These are phyloP conservation scores for Amylostereum chailletii DNA, from an alignment of 1,284 basidiomycete genomes.

Conservation along the genomic window DNA sequence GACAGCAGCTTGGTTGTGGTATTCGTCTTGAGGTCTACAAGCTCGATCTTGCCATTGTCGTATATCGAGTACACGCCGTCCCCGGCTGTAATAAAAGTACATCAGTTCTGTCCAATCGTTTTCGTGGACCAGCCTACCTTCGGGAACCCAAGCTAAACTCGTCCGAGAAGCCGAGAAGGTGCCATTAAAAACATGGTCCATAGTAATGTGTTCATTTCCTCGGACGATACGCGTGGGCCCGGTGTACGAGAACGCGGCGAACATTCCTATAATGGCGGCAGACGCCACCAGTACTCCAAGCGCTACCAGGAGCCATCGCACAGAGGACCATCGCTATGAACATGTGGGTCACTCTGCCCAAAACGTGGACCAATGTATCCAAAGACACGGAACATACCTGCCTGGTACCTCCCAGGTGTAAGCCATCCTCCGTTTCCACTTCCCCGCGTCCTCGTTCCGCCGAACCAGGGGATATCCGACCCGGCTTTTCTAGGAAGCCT, in stretches of 20 bases:
- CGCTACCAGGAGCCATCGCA: conserved; percentile 45
- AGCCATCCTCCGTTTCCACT: conserved; percentile 18
- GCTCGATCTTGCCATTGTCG: conserved; percentile 54
- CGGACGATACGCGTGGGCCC: conserved; percentile 41
- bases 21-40: conserved; percentile 76
- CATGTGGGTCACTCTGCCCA: neutral
- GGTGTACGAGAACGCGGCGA: conserved; percentile 63
- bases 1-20: conserved; percentile 55
- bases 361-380: neutral
- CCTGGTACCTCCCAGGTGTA: conserved; percentile 27
- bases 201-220: conserved; percentile 61
- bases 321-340: conserved; percentile 34
- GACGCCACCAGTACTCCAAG: conserved; percentile 46
- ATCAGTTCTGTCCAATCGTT: conserved; percentile 3
- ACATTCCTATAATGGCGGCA: conserved; percentile 55
- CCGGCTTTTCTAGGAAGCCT: conserved; percentile 33
- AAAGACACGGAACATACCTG: neutral
- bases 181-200: conserved; percentile 88
- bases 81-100: conserved; percentile 45
- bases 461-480: conserved; percentile 20
- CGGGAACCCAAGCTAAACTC: conserved; percentile 73
- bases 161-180: conserved; percentile 54
- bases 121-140: conserved; percentile 46
- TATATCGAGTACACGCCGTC: conserved; percentile 82
- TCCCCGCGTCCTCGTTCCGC: conserved; percentile 16